These are phyloP conservation scores for Wallacemonas sp. DNA, from an alignment of 208 protist genomes.

Conservation along the genomic window DNA sequence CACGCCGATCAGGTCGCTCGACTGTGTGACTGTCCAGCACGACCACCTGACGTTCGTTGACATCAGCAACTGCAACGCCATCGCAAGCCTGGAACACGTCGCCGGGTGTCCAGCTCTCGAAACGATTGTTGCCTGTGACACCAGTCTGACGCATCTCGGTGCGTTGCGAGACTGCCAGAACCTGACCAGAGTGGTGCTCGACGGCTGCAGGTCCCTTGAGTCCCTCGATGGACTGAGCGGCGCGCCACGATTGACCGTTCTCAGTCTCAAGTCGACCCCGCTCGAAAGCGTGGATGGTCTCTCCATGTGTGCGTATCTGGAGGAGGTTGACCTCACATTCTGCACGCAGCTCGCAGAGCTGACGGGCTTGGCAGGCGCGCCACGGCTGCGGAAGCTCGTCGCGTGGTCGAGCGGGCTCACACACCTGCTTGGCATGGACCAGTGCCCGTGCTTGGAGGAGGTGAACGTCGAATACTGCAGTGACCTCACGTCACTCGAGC, in stretches of 20 bases:
- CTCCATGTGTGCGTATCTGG: not conserved
- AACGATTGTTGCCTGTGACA: not conserved
- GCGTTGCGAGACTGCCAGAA: not conserved
- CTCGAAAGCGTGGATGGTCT: not conserved
- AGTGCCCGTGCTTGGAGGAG: not conserved
- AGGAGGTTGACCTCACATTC: constrained; percentile 8
- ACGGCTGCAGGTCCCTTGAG: not conserved
- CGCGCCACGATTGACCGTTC: not conserved
- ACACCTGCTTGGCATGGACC: not conserved
- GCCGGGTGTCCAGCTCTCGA: not conserved
- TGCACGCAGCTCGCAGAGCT: not conserved
- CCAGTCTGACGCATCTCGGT: not conserved
- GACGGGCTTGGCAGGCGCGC: constrained; percentile 2
- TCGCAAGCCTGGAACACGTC: not conserved
- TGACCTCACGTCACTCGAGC: not conserved
- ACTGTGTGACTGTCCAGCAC: not conserved
- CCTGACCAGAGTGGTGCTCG: not conserved
- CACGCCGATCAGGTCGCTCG: not conserved
- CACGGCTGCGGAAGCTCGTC: not conserved
- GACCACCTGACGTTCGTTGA: not conserved
- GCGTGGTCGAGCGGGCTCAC: constrained; percentile 1
- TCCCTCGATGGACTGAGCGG: constrained; percentile 1
- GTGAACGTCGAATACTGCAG: constrained; percentile 3
- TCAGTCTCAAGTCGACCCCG: not conserved
- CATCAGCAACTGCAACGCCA: not conserved